A percentile compares a stretch with the other conserved stretches of the same genome.
phyloP scores from a whole-genome alignment of 2,329 filamentous ascomycete species.

The Sphaceloma murrayae region DNA sequence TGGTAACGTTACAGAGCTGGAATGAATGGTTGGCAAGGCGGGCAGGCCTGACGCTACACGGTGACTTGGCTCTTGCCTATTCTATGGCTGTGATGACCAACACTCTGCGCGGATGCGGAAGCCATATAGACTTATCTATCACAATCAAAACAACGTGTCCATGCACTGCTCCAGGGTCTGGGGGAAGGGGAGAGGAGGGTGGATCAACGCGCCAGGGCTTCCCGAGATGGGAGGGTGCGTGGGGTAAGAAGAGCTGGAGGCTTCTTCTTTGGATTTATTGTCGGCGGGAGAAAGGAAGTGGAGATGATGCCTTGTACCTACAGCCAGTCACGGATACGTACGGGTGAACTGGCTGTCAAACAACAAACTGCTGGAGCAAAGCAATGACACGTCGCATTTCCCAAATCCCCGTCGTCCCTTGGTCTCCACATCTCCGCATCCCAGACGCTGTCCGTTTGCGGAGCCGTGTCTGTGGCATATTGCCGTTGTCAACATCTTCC shows the following conservation, averaged over 20 bases:
- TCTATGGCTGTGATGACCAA: constrained; percentile 8
- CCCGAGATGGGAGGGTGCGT: no score
- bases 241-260: no score
- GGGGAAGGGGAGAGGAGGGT: not conserved
- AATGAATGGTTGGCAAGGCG: no score
- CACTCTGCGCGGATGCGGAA: constrained; percentile 1
- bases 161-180: constrained; percentile 7
- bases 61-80: constrained; percentile 7
- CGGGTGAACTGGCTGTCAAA: no score
- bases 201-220: constrained; percentile 10
- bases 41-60: no score
- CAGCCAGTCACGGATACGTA: no score
- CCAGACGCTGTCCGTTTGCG: constrained; percentile 6
- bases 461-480: constrained; percentile 14
- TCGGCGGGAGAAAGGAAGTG: not conserved
- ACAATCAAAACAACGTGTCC: constrained; percentile 14
- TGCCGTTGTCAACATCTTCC: constrained; percentile 10
- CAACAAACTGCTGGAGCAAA: no score
- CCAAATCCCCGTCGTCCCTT: not conserved
- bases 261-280: no score
- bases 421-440: constrained; percentile 13
- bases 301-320: no score
- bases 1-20: no score
- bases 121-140: not conserved
- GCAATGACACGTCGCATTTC: no score